phyloP scores from a whole-genome alignment of 2,329 filamentous ascomycete species.

The Berkeleyomyces rouxiae region DNA sequence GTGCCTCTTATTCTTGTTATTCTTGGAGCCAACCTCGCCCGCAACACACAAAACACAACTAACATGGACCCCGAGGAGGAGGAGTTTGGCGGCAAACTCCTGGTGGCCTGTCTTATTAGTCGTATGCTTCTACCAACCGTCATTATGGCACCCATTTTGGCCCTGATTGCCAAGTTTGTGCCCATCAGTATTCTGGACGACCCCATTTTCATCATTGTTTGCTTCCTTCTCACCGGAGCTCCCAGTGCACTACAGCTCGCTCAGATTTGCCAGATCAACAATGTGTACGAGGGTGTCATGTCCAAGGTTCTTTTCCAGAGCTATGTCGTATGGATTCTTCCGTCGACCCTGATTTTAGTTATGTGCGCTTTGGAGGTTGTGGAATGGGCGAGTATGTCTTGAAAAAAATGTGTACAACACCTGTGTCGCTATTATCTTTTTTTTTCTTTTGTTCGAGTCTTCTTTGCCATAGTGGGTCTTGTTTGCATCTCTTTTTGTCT shows the following conservation, averaged over 20 bases:
- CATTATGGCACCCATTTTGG: conserved; percentile 82
- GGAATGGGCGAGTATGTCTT: conserved; percentile 52
- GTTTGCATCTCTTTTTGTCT: too few relatives aligned
- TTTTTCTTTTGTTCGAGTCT: not conserved
- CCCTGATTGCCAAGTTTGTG: conserved; percentile 74
- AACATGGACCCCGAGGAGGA: conserved; percentile 54
- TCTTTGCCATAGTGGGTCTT: too few relatives aligned
- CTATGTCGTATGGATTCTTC: conserved; percentile 78
- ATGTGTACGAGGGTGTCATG: conserved; percentile 91
- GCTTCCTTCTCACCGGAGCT: conserved; percentile 87
- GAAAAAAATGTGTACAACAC: not conserved
- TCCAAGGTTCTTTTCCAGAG: conserved; percentile 86
- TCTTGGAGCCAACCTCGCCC: conserved; percentile 80
- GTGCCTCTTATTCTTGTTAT: conserved; percentile 93
- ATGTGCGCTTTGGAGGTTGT: conserved; percentile 85
- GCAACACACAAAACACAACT: conserved; percentile 64
- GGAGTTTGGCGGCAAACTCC: conserved; percentile 52
- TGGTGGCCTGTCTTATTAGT: conserved; percentile 70
- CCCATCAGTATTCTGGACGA: conserved; percentile 91
- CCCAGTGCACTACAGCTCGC: conserved; percentile 87
- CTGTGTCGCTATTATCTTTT: not conserved
- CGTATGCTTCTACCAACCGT: conserved; percentile 86
- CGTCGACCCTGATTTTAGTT: conserved; percentile 78
- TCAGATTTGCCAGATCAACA: conserved; percentile 97
- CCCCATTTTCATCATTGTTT: conserved; percentile 95